Evolutionary conservation across 2,329 filamentous ascomycete genomes (phyloP), one percentile per base, ranked within the genome.

Genomic region (Davidsoniella eucalypti): DNA sequence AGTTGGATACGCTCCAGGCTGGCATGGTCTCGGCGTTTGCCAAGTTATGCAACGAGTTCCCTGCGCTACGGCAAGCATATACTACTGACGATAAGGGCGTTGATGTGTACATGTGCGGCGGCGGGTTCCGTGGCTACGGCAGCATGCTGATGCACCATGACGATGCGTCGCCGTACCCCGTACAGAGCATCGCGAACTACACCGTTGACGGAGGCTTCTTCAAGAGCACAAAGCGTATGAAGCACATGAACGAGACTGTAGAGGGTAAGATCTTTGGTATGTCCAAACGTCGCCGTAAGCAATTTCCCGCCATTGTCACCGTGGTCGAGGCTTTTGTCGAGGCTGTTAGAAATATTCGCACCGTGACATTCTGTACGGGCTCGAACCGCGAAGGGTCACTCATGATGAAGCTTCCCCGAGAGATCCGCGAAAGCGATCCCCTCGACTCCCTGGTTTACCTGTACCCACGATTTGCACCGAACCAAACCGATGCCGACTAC

Each of bases 61-160:
- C 72, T 3, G 58, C 58, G 1, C 76, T 88, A 0, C 55, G 59
- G 37, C 46, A 60, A 33, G 33, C 41, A n/a, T 29, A 37, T 7
- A 18, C 29, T 25, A 25, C 18, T 12, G 17, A 47, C 33, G 54
- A 58, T 39, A 54, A 56, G 45, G 73, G 73, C 4, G 69, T 87
- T 52, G 77, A 82, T 33, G 69, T 94, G 7, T 94, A 88, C 61
- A 78, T 95, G 52, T 94, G 84, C 55, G 88, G 88, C 41, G 88
- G 88, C 21, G 88, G 88, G 0, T 94, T 94, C 61, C 72, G 88
- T 36, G 88, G 88, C 14, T 94, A 93, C 70, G 88, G 87, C 5
- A 93, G 86, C 63, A 79, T 94, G 59, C 71, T 94, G 48, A 88
- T 94, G 82, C 80, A 83, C 60, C 74, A 76, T 56, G 84, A 90